Evolutionary conservation across 805 yeast species (phyloP), one percentile per base, ranked within the genome.

Genomic region (Vanderwaltozyma polyspora): DNA sequence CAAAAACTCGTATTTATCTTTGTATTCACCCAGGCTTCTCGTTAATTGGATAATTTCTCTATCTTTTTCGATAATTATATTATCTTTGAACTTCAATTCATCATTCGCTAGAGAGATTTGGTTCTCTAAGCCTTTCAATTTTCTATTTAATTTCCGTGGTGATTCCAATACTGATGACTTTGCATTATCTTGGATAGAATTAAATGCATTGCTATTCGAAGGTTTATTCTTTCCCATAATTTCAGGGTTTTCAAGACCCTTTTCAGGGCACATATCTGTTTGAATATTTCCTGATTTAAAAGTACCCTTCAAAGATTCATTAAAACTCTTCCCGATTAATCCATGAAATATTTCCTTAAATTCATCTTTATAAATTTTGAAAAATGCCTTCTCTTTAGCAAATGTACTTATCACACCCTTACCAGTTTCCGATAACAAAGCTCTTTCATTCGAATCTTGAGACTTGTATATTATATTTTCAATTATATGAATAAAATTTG

Each of bases 311-410:
- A 34, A 19, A 5, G 26, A 19, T 9, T 45, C 48, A n/a, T 38
- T 43, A 34, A 58, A 57, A 1, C 54, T 44, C n/a, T 46, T 41
- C 3, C 65, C 64, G 6, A 56, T 38, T 16, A 63, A 38, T 6
- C 56, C 51, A 18, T 45, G 45, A 32, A 60, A 59, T 15, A 59
- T 37, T 13, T 48, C 41, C 21, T 45, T 39, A 44, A 59, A 57
- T 14, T 59, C 63, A 8, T 51, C 44, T 37, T 52, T 61, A 33
- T 51, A 47, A 1, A 62, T 45, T 31, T 56, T 55, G 28, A 45
- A 44, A 29, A 46, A 44, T n/a, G 49, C 47, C 19, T 59, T 50
- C 6, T 51, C 54, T 14, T 41, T 48, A 10, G 55, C 44, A 38
- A 52, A 61, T n/a, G 52, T 47, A 13, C 39, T 48, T 9, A 59